These are phyloP conservation scores for Penicillium atrosanguineum DNA, from an alignment of 495 filamentous ascomycete genomes.

Conservation along the genomic window DNA sequence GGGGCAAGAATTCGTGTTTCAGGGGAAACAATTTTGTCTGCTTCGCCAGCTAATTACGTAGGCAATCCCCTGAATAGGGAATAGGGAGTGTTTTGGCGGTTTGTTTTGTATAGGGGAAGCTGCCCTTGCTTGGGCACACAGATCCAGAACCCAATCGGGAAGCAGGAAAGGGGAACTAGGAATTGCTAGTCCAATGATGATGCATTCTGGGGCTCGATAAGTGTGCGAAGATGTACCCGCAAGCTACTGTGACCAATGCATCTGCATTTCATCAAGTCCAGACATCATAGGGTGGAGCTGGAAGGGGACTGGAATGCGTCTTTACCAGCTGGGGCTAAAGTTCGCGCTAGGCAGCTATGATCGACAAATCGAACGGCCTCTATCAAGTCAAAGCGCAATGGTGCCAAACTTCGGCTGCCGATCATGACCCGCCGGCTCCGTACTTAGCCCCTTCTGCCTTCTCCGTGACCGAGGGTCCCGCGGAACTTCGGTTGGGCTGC, in stretches of 20 bases:
- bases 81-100: not conserved
- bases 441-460: not conserved
- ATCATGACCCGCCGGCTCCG: conserved; percentile 19
- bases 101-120: conserved; percentile 10
- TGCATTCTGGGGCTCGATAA: conserved; percentile 9
- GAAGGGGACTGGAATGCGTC: conserved; percentile 18
- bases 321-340: conserved; percentile 11
- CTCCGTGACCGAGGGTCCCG: not conserved
- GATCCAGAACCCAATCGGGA: conserved; percentile 8
- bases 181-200: conserved; percentile 10
- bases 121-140: conserved; percentile 13
- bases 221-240: conserved; percentile 6
- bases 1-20: conserved; percentile 3
- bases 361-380: conserved; percentile 23
- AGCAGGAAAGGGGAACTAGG: conserved; percentile 9
- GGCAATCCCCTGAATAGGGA: conserved; percentile 1
- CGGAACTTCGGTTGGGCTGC: not conserved
- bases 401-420: conserved; percentile 19
- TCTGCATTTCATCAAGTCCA: conserved; percentile 8
- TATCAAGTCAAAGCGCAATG: conserved; percentile 12
- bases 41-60: conserved; percentile 13
- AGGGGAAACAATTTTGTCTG: not conserved
- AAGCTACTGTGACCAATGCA: conserved; percentile 12
- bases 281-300: conserved; percentile 17
- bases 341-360: conserved; percentile 24